Evolutionary conservation across 2,329 filamentous ascomycete genomes (phyloP), one percentile per base, ranked within the genome.

Genomic region (Claviceps humidiphila): DNA sequence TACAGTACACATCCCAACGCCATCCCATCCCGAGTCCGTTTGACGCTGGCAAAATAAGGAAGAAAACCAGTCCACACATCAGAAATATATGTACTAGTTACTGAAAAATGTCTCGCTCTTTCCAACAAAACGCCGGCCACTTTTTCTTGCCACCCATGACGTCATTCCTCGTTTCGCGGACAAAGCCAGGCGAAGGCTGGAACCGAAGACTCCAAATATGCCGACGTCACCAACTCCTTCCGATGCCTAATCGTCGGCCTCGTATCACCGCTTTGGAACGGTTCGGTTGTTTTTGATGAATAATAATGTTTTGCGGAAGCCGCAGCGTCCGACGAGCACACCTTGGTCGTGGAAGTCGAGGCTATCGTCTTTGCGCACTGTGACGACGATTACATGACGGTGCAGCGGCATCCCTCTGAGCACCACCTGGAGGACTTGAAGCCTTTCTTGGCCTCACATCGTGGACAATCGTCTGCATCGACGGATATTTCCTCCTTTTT

Each of bases 391-490:
- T 53, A 64, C 61, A 63, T 63, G 50, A 63, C 56, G 51, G 54
- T 58, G 51, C 62, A 64, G 58, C 66, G 68, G 49, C 65, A 51
- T 46, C 49, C 66, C 16, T 65, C 61, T 3, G 63, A 64, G 51
- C 67, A 69, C 67, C 67, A 70, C 51, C 66, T 59, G 5, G 66
- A 62, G 6, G 67, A 70, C 44, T 58, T 59, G 50, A 63, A 59
- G 42, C 58, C 52, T 39, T 57, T 57, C n/a, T 56, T 58, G 48
- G 58, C 59, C 46, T 68, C 66, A 53, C 68, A 70, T 47, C 65
- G 63, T 41, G 64, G 57, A 52, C 68, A 70, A 39, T 65, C 57
- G 22, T 68, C 64, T 2, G 58, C 51, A 47, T 66, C 61, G 47
- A 58, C 51, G 16, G 60, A 58, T 5, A 67, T 54, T 26, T 66